phyloP scores from a whole-genome alignment of 2,329 filamentous ascomycete genomes.

The Coniochaeta sp. region DNA sequence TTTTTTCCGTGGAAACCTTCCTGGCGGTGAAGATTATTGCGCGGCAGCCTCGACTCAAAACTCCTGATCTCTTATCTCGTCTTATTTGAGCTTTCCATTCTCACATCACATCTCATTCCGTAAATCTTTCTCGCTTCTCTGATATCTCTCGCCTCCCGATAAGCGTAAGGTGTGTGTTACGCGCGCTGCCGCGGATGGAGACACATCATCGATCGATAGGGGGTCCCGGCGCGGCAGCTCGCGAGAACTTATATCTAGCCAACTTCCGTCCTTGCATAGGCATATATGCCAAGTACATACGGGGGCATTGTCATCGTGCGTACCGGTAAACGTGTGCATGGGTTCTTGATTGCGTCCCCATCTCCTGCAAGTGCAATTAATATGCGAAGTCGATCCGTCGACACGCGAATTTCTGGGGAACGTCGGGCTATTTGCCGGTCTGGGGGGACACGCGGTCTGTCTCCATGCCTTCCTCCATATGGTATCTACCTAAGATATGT shows the following conservation, averaged over 20 bases:
- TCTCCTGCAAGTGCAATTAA: neutral
- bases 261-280: neutral
- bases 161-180: neutral
- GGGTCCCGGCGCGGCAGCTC: neutral
- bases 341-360: neutral
- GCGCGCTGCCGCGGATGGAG: neutral
- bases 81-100: neutral
- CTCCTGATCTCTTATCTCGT: neutral
- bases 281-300: neutral
- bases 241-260: neutral
- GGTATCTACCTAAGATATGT: neutral
- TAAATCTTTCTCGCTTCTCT: neutral
- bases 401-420: neutral
- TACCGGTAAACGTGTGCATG: neutral
- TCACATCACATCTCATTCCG: neutral
- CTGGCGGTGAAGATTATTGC: neutral
- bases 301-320: neutral
- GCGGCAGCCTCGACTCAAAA: neutral
- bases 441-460: neutral
- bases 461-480: neutral
- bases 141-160: neutral
- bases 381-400: neutral
- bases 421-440: neutral
- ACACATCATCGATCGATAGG: neutral
- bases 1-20: neutral